Conservation (phyloP, 768 basidiomycete genomes). For the Lactarius indigo region DNA sequence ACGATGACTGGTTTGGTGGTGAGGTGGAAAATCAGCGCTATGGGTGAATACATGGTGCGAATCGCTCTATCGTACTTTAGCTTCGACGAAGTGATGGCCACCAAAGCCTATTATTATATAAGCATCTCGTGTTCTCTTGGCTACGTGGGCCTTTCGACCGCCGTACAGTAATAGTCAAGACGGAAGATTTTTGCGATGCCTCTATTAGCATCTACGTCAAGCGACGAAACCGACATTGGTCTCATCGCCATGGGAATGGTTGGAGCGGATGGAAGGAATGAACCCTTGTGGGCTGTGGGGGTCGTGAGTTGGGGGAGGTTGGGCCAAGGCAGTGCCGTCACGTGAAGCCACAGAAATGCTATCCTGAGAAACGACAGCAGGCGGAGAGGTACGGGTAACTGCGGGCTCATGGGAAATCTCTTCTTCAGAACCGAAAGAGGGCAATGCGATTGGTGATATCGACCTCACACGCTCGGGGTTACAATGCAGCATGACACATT, state of each 20-base stretch:
- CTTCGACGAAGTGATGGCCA: neutral
- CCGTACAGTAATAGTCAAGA: neutral
- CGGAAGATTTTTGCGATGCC: neutral
- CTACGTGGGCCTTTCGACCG: neutral
- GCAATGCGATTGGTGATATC: neutral
- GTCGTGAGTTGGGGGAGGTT: neutral
- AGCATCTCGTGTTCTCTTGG: neutral
- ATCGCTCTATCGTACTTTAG: neutral
- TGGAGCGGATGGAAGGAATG: neutral
- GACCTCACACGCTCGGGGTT: neutral
- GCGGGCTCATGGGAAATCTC: neutral
- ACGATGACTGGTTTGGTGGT: slow-evolving; percentile 80
- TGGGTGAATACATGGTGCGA: slow-evolving; percentile 42
- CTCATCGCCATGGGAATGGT: neutral
- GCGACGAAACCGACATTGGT: neutral
- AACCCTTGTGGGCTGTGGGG: neutral
- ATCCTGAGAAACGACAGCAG: neutral
- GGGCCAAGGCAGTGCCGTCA: neutral
- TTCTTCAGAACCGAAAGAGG: neutral
- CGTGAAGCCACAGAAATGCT: neutral
- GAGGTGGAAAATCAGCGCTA: slow-evolving; percentile 52
- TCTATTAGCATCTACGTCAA: neutral
- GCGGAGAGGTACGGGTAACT: neutral
- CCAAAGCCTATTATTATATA: neutral
- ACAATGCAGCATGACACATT: neutral